Evolutionary conservation across 1,284 basidiomycete species (phyloP).

Genomic region (Ustilago tritici): DNA sequence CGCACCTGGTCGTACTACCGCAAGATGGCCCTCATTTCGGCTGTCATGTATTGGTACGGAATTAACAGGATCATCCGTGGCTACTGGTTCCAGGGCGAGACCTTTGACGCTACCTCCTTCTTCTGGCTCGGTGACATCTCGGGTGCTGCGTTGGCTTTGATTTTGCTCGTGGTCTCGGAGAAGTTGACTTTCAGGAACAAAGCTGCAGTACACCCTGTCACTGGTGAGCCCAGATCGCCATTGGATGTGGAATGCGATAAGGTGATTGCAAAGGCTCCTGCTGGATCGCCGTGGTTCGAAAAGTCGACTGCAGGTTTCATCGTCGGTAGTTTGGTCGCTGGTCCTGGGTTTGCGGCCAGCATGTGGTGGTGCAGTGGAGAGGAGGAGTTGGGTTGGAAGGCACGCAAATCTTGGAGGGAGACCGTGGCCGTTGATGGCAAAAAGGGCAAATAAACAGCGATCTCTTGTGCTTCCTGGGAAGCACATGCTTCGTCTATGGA

Average conservation of each 20-base stretch:
- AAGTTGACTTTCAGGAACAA: slow-evolving; percentile 44
- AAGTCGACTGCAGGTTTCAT: slow-evolving; percentile 39
- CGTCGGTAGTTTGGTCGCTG: slow-evolving; percentile 31
- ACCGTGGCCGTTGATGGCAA: slow-evolving; percentile 51
- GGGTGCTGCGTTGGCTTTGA: slow-evolving; percentile 20
- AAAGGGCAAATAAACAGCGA: slow-evolving; percentile 36
- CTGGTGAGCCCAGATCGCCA: slow-evolving; percentile 31
- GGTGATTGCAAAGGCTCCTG: slow-evolving; percentile 51
- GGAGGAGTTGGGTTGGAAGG: slow-evolving; percentile 57
- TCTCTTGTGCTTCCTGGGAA: too few relatives aligned
- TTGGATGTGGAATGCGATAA: slow-evolving; percentile 54
- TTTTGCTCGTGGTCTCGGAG: slow-evolving; percentile 38
- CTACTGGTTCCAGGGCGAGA: slow-evolving; percentile 15
- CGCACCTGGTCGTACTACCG: slow-evolving; percentile 59
- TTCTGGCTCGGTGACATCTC: slow-evolving; percentile 48
- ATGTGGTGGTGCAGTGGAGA: slow-evolving; percentile 61
- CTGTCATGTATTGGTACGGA: slow-evolving; percentile 57
- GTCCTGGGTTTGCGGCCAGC: slow-evolving; percentile 51
- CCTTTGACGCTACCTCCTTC: slow-evolving; percentile 37
- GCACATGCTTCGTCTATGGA: too few relatives aligned
- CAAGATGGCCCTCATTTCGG: slow-evolving; percentile 43
- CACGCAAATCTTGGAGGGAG: slow-evolving; percentile 54
- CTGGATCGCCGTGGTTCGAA: slow-evolving; percentile 48
- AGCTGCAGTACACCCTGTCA: slow-evolving; percentile 33
- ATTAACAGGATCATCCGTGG: slow-evolving; percentile 46